Conservation (phyloP, 805 yeast genomes). For the Ascoidea rubescens region DNA sequence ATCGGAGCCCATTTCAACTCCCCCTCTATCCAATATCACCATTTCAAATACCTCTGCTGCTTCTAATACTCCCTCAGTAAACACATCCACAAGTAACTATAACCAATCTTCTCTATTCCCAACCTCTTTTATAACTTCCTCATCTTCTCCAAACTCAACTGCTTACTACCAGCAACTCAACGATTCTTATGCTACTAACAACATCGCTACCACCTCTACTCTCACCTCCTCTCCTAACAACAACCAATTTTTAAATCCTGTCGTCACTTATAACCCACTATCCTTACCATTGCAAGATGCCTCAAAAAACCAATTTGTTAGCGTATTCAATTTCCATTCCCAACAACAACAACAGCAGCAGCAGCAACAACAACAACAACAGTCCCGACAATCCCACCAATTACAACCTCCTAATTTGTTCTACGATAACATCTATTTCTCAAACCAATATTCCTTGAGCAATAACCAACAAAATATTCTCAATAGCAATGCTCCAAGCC, state of each 20-base stretch:
- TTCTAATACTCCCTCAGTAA: no score
- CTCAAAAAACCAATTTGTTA: not conserved
- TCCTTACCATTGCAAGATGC: not conserved
- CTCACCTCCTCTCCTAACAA: no score
- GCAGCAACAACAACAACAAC: not conserved
- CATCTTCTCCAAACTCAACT: not conserved
- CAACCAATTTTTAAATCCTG: not conserved
- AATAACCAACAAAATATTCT: not conserved
- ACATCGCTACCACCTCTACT: no score
- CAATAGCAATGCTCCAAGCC: no score
- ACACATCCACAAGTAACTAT: no score
- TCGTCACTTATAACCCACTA: not conserved
- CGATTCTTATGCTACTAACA: not conserved
- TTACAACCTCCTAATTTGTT: not conserved
- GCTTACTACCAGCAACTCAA: not conserved
- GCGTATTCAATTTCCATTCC: not conserved
- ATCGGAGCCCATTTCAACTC: not conserved
- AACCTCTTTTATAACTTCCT: not conserved
- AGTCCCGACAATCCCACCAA: not conserved
- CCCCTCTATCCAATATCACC: not conserved
- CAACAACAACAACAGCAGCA: not conserved
- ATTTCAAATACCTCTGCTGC: no score
- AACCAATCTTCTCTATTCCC: slow-evolving; percentile 12
- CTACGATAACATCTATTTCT: not conserved
- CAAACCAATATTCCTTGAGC: not conserved